These are phyloP conservation scores for Vicia faba DNA, from an alignment of 306 rosid species.

Conservation along the genomic window DNA sequence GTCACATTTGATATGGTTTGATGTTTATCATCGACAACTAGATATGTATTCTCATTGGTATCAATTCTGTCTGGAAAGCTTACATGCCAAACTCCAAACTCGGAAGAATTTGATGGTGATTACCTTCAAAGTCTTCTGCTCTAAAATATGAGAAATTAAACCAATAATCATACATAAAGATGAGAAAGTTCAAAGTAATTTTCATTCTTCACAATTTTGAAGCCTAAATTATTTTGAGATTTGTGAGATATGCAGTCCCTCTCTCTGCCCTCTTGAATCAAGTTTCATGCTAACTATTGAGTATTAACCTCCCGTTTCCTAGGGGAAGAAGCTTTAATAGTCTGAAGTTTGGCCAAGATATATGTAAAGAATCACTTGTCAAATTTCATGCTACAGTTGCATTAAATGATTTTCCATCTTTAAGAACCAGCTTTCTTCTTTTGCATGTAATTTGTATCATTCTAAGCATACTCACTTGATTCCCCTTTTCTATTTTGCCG, in stretches of 20 bases:
- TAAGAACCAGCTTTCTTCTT: slow-evolving; percentile 24
- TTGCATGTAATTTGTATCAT: slow-evolving; percentile 18
- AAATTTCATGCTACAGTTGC: slow-evolving; percentile 6
- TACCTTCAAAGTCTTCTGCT: slow-evolving; percentile 15
- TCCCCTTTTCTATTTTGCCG: not conserved
- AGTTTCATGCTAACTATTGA: not conserved
- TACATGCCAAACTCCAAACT: slow-evolving; percentile 14
- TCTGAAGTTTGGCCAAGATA: too few species aligned
- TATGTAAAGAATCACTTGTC: not conserved
- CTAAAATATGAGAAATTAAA: slow-evolving; percentile 4
- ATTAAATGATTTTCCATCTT: slow-evolving; percentile 12
- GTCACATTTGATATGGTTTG: slow-evolving; percentile 19
- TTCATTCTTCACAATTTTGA: not conserved
- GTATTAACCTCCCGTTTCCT: too few species aligned
- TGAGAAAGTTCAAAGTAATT: not conserved
- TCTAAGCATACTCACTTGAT: not conserved
- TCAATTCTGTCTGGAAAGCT: not conserved
- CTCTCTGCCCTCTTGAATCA: not conserved
- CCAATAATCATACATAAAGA: not conserved
- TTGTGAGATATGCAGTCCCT: slow-evolving; percentile 13
- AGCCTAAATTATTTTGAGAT: slow-evolving; percentile 1
- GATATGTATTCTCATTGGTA: not conserved
- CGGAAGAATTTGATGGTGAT: slow-evolving; percentile 23
- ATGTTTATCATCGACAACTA: slow-evolving; percentile 28
- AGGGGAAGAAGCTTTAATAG: too few species aligned